These are phyloP conservation scores for Tausonia pullulans DNA, from an alignment of 1,284 basidiomycete species.

Conservation along the genomic window DNA sequence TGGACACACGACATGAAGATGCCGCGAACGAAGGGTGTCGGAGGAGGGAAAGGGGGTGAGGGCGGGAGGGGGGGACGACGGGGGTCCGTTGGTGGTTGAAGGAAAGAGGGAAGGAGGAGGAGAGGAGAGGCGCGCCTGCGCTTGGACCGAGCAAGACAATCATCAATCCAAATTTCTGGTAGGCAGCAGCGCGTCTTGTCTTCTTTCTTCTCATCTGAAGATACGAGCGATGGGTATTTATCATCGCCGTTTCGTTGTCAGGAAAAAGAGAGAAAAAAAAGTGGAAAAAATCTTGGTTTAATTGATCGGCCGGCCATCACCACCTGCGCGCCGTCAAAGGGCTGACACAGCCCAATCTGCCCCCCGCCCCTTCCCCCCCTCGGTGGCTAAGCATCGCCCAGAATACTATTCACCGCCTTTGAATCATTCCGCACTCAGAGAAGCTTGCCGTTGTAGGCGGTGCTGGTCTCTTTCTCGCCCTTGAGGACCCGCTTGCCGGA, in stretches of 20 bases:
- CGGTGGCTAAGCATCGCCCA: too few species aligned
- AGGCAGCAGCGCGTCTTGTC: not conserved
- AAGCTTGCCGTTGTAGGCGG: slow-evolving; percentile 31
- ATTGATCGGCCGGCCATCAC: not conserved
- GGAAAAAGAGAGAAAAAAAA: not conserved
- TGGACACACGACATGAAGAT: too few species aligned
- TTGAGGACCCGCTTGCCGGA: slow-evolving; percentile 31
- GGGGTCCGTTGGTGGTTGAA: not conserved
- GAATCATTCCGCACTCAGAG: slow-evolving; percentile 19
- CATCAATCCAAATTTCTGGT: not conserved
- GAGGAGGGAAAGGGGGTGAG: not conserved
- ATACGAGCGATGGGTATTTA: too few species aligned
- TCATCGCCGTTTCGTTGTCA: too few species aligned
- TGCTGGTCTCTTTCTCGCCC: slow-evolving; percentile 27
- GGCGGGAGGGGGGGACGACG: not conserved
- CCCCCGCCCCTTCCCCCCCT: too few species aligned
- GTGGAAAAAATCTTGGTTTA: not conserved
- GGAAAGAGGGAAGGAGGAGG: too few species aligned
- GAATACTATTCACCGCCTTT: too few species aligned
- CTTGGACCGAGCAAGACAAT: too few species aligned
- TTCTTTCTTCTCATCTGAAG: too few species aligned
- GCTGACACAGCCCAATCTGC: too few species aligned
- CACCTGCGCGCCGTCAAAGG: too few species aligned
- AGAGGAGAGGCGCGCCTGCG: not conserved
- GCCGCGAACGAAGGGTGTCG: too few species aligned